Evolutionary conservation across 495 filamentous ascomycete species (phyloP).

Genomic region (Arthonia radiata): DNA sequence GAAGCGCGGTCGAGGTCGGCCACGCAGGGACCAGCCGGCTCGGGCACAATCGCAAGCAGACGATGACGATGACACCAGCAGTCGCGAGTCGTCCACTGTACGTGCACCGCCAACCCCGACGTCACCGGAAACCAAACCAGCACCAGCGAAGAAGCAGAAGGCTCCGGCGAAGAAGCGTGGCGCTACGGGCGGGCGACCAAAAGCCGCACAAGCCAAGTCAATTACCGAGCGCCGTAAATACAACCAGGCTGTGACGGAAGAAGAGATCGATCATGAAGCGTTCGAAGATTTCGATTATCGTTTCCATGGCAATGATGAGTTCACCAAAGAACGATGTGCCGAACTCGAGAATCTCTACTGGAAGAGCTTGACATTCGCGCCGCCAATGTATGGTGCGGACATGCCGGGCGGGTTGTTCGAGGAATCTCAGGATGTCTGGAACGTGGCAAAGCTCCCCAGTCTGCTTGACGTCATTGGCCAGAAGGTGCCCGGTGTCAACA

Average conservation of each 20-base stretch:
- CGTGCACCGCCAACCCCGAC: constrained; percentile 6
- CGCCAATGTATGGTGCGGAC: constrained; percentile 87
- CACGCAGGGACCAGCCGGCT: constrained; percentile 2
- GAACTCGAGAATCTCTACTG: constrained; percentile 87
- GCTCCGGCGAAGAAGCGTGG: constrained; percentile 3
- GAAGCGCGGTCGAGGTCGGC: constrained; percentile 9
- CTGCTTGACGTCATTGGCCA: constrained; percentile 83
- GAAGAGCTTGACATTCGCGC: constrained; percentile 85
- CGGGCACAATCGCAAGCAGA: constrained; percentile 2
- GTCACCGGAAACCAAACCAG: constrained; percentile 5
- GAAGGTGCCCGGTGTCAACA: constrained; percentile 92
- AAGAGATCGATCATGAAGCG: constrained; percentile 55
- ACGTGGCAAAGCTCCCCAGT: constrained; percentile 81
- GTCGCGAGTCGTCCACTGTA: constrained; percentile 1
- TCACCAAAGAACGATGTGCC: constrained; percentile 69
- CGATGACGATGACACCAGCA: constrained; percentile 1
- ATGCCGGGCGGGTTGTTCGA: constrained; percentile 93
- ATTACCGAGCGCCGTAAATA: constrained; percentile 51
- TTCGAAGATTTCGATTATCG: constrained; percentile 79
- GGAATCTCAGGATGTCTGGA: constrained; percentile 65
- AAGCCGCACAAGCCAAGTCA: constrained; percentile 18
- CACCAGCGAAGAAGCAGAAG: constrained; percentile 2
- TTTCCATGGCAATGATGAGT: constrained; percentile 58
- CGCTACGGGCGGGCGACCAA: constrained; percentile 2
- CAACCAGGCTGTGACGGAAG: constrained; percentile 46